Evolutionary conservation across 768 basidiomycete genomes (phyloP), one percentile per base, ranked within the genome.

Genomic region (Agaricus subrufescens): DNA sequence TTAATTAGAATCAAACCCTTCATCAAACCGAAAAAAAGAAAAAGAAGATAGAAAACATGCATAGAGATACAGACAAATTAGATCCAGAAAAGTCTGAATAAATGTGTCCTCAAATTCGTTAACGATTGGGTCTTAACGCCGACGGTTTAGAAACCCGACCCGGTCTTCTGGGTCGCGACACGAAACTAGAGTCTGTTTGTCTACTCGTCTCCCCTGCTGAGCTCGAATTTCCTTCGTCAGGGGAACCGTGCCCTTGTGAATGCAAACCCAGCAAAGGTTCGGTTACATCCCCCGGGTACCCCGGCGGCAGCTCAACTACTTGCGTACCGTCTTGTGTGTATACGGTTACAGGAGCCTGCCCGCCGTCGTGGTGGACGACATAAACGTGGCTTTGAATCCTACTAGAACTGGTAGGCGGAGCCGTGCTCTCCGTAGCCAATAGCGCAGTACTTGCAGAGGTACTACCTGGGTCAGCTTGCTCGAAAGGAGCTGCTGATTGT

Each of bases 341-440:
- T 19, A 83, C 80, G 2, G 82, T 81, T 40, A 86, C 79, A 0
- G 84, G 84, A 15, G 82, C 67, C 14, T 75, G 65, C 10, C 82
- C 79, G n/a, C 73, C 75, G 61, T 85, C 83, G 61, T 84, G 83
- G 59, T 84, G 84, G 31, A 86, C 75, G 40, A 84, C 80, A 59
- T 84, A 84, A 8, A 83, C 75, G 64, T 72, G 72, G 43, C 60
- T 62, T 43, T 60, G 63, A 47, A 52, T 57, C 27, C 49, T 49
- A 42, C 50, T 48, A 15, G 15, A 56, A 38, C 27, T 52, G 23
- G 45, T 54, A 37, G 45, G 54, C 40, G 44, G 61, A 34, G 46
- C 34, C 29, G 58, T 39, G 30, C 12, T 14, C 30, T 58, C 55
- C 45, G 60, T 52, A 26, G 58, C 58, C 6, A 52, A 46, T n/a